These are phyloP conservation scores for Lodderomyces metapsilosis DNA, from an alignment of 1,139 yeast species.

Conservation along the genomic window DNA sequence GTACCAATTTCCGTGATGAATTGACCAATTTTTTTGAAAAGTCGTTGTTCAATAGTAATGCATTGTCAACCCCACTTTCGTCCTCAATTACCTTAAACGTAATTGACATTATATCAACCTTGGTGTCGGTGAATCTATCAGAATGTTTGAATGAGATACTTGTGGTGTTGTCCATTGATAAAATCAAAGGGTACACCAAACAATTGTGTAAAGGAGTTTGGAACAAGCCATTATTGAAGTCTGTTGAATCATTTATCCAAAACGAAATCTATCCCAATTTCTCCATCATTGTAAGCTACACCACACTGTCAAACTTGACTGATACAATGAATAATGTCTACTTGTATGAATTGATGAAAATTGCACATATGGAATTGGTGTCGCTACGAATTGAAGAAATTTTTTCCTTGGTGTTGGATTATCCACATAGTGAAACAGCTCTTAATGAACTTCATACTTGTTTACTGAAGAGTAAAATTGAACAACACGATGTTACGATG, in stretches of 20 bases:
- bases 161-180: slow-evolving; percentile 39
- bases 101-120: slow-evolving; percentile 16
- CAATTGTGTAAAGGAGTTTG: slow-evolving; percentile 37
- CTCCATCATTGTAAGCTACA: slow-evolving; percentile 22
- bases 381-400: slow-evolving; percentile 60
- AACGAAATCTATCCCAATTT: slow-evolving; percentile 40
- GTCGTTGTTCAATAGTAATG: slow-evolving; percentile 9
- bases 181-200: slow-evolving; percentile 38
- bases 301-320: slow-evolving; percentile 12
- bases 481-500: slow-evolving; percentile 11
- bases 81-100: slow-evolving; percentile 8
- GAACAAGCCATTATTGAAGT: slow-evolving; percentile 39
- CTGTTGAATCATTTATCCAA: slow-evolving; percentile 38
- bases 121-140: slow-evolving; percentile 28
- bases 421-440: slow-evolving; percentile 59
- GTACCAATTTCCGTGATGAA: slow-evolving; percentile 5
- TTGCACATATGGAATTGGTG: slow-evolving; percentile 46
- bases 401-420: slow-evolving; percentile 58
- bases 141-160: slow-evolving; percentile 38
- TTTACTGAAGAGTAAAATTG: slow-evolving; percentile 26
- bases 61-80: slow-evolving; percentile 8
- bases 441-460: slow-evolving; percentile 62
- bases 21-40: slow-evolving; percentile 11
- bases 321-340: slow-evolving; percentile 19
- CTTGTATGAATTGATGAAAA: slow-evolving; percentile 32